Conservation (phyloP, 1,284 basidiomycete species). For the Heterobasidion irregulare region DNA sequence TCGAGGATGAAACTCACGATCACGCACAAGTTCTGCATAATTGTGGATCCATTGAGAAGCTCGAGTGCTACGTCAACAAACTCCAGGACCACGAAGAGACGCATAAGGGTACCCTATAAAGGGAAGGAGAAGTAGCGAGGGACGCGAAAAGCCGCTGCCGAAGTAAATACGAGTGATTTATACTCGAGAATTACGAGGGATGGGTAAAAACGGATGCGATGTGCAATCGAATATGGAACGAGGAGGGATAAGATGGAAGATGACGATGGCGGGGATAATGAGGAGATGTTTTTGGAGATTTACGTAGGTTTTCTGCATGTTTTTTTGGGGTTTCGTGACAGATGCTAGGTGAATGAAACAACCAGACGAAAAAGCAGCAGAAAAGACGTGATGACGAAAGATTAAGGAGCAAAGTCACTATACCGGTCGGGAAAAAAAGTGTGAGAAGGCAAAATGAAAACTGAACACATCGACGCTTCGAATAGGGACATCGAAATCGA, state of each 20-base stretch:
- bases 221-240: not conserved
- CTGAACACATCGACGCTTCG: not conserved
- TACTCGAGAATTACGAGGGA: not conserved
- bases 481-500: not conserved
- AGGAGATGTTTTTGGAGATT: slow-evolving; percentile 33
- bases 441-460: slow-evolving; percentile 2
- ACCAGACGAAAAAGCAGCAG: slow-evolving; percentile 9
- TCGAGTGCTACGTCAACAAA: not conserved
- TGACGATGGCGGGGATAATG: slow-evolving; percentile 15
- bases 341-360: slow-evolving; percentile 3
- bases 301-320: slow-evolving; percentile 33
- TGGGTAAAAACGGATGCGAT: not conserved
- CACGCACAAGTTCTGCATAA: not conserved
- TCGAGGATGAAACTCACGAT: too few species aligned
- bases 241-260: slow-evolving; percentile 2
- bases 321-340: slow-evolving; percentile 30
- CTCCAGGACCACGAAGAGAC: not conserved
- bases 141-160: not conserved
- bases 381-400: slow-evolving; percentile 5
- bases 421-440: slow-evolving; percentile 6
- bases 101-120: not conserved
- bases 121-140: not conserved
- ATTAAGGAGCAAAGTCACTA: slow-evolving; percentile 3
- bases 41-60: not conserved
- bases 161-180: not conserved